Percentiles rank a stretch among this genome's conserved stretches.
Evolutionary conservation across 352 stramenopile species (phyloP).

Genomic region (Phytopythium aichiense): DNA sequence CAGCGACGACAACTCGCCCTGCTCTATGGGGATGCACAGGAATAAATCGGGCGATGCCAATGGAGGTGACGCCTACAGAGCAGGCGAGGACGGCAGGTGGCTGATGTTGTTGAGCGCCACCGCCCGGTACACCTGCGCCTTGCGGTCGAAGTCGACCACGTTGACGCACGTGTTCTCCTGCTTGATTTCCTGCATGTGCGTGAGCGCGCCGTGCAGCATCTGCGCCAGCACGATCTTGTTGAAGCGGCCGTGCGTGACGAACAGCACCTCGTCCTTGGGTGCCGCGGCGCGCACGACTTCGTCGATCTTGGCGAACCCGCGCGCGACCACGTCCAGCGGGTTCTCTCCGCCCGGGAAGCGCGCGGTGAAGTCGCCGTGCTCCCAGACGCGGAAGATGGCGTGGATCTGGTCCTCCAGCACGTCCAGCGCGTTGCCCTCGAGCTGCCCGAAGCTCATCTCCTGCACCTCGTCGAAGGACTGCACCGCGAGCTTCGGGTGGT

Average conservation of each 20-base stretch:
- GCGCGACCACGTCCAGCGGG: slow-evolving; percentile 59
- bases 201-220: slow-evolving; percentile 53
- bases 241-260: slow-evolving; percentile 81
- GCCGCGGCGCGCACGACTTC: slow-evolving; percentile 33
- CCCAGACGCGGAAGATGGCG: slow-evolving; percentile 61
- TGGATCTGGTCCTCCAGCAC: slow-evolving; percentile 47
- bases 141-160: slow-evolving; percentile 74
- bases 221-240: slow-evolving; percentile 80
- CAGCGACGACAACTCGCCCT: not conserved
- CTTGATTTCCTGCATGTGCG: slow-evolving; percentile 57
- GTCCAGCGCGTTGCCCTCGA: slow-evolving; percentile 61
- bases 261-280: slow-evolving; percentile 57
- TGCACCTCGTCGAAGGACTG: slow-evolving; percentile 65
- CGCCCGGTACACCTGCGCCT: slow-evolving; percentile 40
- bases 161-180: slow-evolving; percentile 88
- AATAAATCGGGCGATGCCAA: not conserved
- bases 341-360: slow-evolving; percentile 66
- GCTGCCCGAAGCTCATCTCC: slow-evolving; percentile 81
- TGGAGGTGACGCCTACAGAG: not conserved
- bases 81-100: slow-evolving; percentile 38
- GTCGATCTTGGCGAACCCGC: slow-evolving; percentile 62
- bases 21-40: not conserved
- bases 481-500: slow-evolving; percentile 50
- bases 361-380: slow-evolving; percentile 40
- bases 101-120: slow-evolving; percentile 73